Conservation (phyloP, 495 filamentous ascomycete genomes). For the Aspergillus incahuasiensis region DNA sequence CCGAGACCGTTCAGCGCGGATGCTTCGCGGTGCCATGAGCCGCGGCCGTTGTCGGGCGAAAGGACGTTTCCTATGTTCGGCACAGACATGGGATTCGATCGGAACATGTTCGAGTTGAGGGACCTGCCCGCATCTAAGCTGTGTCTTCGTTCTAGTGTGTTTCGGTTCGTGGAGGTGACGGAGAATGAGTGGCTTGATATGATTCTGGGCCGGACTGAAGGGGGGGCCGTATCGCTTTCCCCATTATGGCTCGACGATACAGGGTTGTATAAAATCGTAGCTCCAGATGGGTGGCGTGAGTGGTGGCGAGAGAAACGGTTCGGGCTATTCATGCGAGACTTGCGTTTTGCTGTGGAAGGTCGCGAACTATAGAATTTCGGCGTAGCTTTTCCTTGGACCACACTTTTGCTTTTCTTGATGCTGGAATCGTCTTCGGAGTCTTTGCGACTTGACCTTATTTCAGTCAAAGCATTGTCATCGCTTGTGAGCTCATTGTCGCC, state of each 20-base stretch:
- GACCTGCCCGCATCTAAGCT: slow-evolving; percentile 17
- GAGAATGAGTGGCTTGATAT: slow-evolving; percentile 20
- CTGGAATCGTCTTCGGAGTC: slow-evolving; percentile 23
- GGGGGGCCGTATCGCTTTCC: slow-evolving; percentile 37
- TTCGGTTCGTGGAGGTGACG: slow-evolving; percentile 21
- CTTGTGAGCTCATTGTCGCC: slow-evolving; percentile 90
- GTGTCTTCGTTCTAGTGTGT: slow-evolving; percentile 25
- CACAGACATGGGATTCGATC: slow-evolving; percentile 47
- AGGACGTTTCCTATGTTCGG: slow-evolving; percentile 47
- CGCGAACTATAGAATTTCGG: slow-evolving; percentile 45
- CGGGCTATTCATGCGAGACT: slow-evolving; percentile 38
- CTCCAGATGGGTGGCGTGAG: slow-evolving; percentile 65
- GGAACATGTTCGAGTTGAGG: slow-evolving; percentile 49
- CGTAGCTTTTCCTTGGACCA: slow-evolving; percentile 25
- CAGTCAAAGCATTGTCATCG: slow-evolving; percentile 55
- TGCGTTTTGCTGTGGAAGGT: slow-evolving; percentile 37
- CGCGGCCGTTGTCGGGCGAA: slow-evolving; percentile 16
- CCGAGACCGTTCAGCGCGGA: slow-evolving; percentile 63
- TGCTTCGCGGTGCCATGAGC: slow-evolving; percentile 36
- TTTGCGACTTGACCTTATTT: slow-evolving; percentile 27
- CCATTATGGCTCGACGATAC: slow-evolving; percentile 43
- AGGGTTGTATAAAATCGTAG: slow-evolving; percentile 65
- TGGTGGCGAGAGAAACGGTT: slow-evolving; percentile 29
- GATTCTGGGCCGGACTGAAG: slow-evolving; percentile 12
- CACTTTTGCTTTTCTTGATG: not conserved